Conservation (phyloP, 164 flowering plant species). For the Chloranthus sessilifolius region DNA sequence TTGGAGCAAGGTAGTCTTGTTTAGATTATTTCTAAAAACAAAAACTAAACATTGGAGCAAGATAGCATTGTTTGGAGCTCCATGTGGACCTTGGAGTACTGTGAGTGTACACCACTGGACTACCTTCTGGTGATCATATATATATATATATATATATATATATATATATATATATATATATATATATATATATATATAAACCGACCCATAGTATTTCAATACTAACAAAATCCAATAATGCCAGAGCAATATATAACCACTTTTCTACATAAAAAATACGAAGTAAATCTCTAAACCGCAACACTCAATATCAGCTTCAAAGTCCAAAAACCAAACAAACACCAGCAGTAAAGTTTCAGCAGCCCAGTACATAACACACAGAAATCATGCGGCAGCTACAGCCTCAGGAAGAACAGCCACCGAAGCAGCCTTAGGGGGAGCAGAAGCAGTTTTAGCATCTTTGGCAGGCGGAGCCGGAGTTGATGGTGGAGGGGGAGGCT, state of each 20-base stretch:
- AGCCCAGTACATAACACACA: not conserved
- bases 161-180: no score
- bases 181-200: not conserved
- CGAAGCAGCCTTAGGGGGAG: conserved; percentile 13
- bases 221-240: not conserved
- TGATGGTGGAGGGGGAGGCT: conserved; percentile 37
- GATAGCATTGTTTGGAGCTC: no score
- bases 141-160: no score
- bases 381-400: conserved; percentile 16
- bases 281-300: no score
- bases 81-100: no score
- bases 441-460: conserved; percentile 17
- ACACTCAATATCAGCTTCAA: not conserved
- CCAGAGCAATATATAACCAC: not conserved
- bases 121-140: no score
- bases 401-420: conserved; percentile 9
- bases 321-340: not conserved
- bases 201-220: not conserved
- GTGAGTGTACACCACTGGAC: no score
- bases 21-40: no score
- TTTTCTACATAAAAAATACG: not conserved
- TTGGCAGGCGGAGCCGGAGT: conserved; percentile 20
- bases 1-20: no score
- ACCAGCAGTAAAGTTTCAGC: not conserved
- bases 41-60: no score